Percentiles rank a stretch among this genome's conserved stretches.
These are phyloP conservation scores for Neonectria faginata DNA, from an alignment of 2,329 filamentous ascomycete species.

Conservation along the genomic window DNA sequence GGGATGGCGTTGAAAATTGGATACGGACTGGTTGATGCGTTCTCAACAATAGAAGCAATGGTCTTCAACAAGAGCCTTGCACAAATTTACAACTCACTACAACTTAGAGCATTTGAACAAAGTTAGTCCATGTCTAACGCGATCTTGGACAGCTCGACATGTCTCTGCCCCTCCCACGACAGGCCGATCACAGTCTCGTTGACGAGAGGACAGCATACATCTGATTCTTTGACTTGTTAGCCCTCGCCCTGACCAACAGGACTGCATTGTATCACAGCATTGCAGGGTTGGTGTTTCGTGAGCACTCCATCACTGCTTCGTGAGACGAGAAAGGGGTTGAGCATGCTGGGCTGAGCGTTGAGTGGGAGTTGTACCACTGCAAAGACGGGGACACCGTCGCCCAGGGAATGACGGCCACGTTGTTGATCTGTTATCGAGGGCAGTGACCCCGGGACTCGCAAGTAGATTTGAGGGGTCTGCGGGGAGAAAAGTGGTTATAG, in stretches of 20 bases:
- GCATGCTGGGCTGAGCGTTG: conserved; percentile 10
- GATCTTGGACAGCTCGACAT: conserved; percentile 7
- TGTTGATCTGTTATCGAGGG: background rate
- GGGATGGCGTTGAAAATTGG: conserved; percentile 43
- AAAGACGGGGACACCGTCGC: background rate
- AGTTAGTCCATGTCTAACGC: conserved; percentile 10
- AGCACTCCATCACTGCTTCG: background rate
- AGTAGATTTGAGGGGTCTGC: background rate
- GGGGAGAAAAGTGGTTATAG: background rate
- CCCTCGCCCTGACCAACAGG: background rate
- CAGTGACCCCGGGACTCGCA: background rate
- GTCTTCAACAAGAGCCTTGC: conserved; percentile 47
- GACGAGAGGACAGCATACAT: too few relatives aligned
- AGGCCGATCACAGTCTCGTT: background rate
- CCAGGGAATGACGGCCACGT: conserved; percentile 5
- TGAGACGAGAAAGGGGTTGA: background rate
- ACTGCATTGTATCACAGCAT: background rate
- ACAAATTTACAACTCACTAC: conserved; percentile 23
- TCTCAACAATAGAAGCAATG: conserved; percentile 46
- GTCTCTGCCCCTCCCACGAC: background rate
- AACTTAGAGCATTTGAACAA: conserved; percentile 24
- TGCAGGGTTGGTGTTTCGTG: background rate
- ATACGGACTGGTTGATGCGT: conserved; percentile 32
- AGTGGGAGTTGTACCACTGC: conserved; percentile 23
- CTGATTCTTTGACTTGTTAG: background rate